Conservation (phyloP, 1,284 basidiomycete genomes). For the Malassezia yamatoensis region DNA sequence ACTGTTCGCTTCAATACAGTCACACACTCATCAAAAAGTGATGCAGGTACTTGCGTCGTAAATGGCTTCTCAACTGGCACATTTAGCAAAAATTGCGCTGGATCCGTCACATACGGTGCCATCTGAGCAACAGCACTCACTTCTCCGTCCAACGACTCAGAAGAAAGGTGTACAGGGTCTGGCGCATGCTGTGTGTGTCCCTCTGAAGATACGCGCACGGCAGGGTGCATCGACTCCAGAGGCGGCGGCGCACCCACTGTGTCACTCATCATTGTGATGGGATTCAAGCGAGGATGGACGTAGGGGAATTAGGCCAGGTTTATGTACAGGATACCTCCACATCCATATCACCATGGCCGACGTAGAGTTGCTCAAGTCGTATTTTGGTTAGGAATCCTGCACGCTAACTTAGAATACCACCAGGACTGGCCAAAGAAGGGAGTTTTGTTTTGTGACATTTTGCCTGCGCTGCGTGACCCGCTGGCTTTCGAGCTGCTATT, state of each 20-base stretch:
- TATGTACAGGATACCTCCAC: slow-evolving; percentile 4
- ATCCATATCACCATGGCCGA: slow-evolving; percentile 12
- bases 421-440: slow-evolving; percentile 46
- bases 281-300: slow-evolving; percentile 1
- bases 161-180: slow-evolving; percentile 1
- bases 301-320: slow-evolving; percentile 1
- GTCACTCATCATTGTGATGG: slow-evolving; percentile 12
- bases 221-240: slow-evolving; percentile 15
- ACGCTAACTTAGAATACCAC: slow-evolving; percentile 32
- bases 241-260: slow-evolving; percentile 10
- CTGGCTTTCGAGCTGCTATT: slow-evolving; percentile 58
- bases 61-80: slow-evolving; percentile 17
- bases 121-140: slow-evolving; percentile 13
- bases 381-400: slow-evolving; percentile 13
- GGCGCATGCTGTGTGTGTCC: background rate
- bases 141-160: slow-evolving; percentile 7
- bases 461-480: slow-evolving; percentile 47
- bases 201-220: slow-evolving; percentile 2
- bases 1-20: slow-evolving; percentile 15
- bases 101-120: slow-evolving; percentile 16
- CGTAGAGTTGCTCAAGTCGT: slow-evolving; percentile 19
- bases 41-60: slow-evolving; percentile 18
- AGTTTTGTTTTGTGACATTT: slow-evolving; percentile 45
- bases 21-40: slow-evolving; percentile 18
- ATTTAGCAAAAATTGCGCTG: slow-evolving; percentile 14